Conservation (phyloP, 257 asterid species). For the Plantago major region DNA sequence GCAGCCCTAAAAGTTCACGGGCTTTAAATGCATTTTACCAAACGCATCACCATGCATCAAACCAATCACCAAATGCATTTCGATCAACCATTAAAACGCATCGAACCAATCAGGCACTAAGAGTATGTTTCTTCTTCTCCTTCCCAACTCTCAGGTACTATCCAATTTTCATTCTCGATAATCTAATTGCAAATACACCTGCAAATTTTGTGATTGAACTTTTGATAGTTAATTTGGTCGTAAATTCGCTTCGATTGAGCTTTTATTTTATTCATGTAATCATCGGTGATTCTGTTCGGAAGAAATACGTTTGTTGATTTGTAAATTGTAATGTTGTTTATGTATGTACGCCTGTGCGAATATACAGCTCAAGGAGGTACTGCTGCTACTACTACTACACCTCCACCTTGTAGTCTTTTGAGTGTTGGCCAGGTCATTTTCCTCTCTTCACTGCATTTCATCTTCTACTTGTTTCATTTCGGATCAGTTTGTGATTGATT, state of each 20-base stretch:
- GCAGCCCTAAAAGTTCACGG: too few relatives aligned
- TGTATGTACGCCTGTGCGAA: constrained; percentile 18
- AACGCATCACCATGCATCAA: too few relatives aligned
- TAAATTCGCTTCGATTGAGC: not conserved
- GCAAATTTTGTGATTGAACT: too few relatives aligned
- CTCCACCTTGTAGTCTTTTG: constrained; percentile 47
- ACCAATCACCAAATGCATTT: too few relatives aligned
- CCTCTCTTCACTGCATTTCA: not conserved
- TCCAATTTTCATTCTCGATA: not conserved
- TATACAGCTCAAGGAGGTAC: constrained; percentile 39
- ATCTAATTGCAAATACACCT: not conserved
- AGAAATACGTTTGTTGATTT: too few relatives aligned
- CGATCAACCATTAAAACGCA: too few relatives aligned
- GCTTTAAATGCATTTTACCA: too few relatives aligned
- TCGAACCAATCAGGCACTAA: too few relatives aligned
- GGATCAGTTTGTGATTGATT: not conserved
- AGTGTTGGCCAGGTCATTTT: constrained; percentile 55
- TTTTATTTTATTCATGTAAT: not conserved
- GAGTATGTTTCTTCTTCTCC: constrained; percentile 43
- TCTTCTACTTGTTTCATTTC: not conserved
- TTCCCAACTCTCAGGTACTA: constrained; percentile 37
- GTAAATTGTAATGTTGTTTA: not conserved
- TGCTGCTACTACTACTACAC: constrained; percentile 37
- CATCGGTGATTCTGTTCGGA: too few relatives aligned
- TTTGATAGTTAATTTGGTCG: too few relatives aligned